Evolutionary conservation across 805 yeast genomes (phyloP).

Genomic region (Ogataea nakhonphanomensis): DNA sequence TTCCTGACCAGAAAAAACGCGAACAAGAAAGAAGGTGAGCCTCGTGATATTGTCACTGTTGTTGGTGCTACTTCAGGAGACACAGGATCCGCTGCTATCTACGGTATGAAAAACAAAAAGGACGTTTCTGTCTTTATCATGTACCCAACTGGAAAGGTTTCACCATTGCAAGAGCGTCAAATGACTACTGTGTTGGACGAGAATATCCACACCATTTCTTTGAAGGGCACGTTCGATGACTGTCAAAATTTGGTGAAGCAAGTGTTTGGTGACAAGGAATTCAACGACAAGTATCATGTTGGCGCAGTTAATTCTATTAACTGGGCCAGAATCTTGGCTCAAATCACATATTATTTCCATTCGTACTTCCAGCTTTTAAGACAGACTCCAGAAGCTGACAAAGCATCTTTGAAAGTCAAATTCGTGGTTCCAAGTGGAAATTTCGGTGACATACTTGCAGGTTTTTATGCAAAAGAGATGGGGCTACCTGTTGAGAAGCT

Average conservation of each 20-base stretch:
- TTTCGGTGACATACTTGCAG: conserved; percentile 97
- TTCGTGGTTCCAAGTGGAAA: conserved; percentile 97
- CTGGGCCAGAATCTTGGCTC: conserved; percentile 99
- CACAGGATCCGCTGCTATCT: conserved; percentile 98
- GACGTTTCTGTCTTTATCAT: conserved; percentile 96
- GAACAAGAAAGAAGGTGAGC: conserved; percentile 40
- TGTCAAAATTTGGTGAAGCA: conserved; percentile 96
- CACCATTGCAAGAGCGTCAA: conserved; percentile 97
- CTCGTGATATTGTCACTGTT: conserved; percentile 82
- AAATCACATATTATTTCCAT: conserved; percentile 93
- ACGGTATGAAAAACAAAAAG: conserved; percentile 94
- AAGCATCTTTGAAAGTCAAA: conserved; percentile 49
- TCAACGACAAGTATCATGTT: conserved; percentile 85
- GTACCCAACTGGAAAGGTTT: conserved; percentile 96
- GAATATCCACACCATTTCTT: conserved; percentile 93
- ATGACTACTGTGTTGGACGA: conserved; percentile 95
- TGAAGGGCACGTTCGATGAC: conserved; percentile 95
- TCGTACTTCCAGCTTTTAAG: conserved; percentile 74
- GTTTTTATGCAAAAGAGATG: conserved; percentile 91
- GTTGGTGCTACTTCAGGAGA: conserved; percentile 99
- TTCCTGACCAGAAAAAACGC: conserved; percentile 76
- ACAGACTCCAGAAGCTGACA: conserved; percentile 28
- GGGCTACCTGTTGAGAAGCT: conserved; percentile 87
- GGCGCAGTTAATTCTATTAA: conserved; percentile 98
- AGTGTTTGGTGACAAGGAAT: conserved; percentile 83